A percentile compares a stretch with the other conserved stretches of the same genome.
phyloP scores from a whole-genome alignment of 2,329 filamentous ascomycete species.

The Elsinoe arachidis region DNA sequence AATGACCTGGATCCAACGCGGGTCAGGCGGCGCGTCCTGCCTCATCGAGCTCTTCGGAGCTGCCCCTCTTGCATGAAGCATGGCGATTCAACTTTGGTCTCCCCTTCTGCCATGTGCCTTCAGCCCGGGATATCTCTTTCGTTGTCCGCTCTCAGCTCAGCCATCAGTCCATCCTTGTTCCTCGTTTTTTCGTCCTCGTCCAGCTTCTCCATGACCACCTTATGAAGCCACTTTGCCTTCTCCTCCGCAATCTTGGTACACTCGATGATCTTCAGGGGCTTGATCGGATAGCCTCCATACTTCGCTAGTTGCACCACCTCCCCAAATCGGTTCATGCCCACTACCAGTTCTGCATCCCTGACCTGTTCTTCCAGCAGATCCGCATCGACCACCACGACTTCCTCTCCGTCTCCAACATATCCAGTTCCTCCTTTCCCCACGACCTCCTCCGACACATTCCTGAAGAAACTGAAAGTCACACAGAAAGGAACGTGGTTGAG shows the following conservation, averaged over 20 bases:
- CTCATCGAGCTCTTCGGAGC: background rate
- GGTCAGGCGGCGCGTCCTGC: too few species aligned
- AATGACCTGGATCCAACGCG: too few species aligned
- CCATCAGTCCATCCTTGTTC: conserved; percentile 69
- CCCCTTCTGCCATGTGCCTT: background rate
- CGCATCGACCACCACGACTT: conserved; percentile 63
- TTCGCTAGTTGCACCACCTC: conserved; percentile 90
- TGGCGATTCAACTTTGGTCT: background rate
- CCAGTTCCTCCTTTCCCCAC: conserved; percentile 19
- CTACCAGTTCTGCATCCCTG: conserved; percentile 61
- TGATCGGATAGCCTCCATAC: conserved; percentile 72
- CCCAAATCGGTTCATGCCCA: conserved; percentile 81
- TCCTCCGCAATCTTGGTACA: conserved; percentile 66
- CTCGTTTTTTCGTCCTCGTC: conserved; percentile 69
- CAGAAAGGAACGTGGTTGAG: conserved; percentile 90
- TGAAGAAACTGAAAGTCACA: conserved; percentile 78
- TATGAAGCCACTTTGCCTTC: conserved; percentile 73
- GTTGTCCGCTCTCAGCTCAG: conserved; percentile 77
- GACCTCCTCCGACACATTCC: conserved; percentile 19
- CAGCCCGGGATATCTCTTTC: conserved; percentile 45
- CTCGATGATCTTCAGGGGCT: conserved; percentile 67
- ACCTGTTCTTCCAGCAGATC: conserved; percentile 69
- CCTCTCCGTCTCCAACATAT: conserved; percentile 53
- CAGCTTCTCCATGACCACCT: conserved; percentile 62
- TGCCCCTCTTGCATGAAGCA: background rate